These are phyloP conservation scores for Pseudoturritis turrita DNA, from an alignment of 345 rosid genomes.

Conservation along the genomic window DNA sequence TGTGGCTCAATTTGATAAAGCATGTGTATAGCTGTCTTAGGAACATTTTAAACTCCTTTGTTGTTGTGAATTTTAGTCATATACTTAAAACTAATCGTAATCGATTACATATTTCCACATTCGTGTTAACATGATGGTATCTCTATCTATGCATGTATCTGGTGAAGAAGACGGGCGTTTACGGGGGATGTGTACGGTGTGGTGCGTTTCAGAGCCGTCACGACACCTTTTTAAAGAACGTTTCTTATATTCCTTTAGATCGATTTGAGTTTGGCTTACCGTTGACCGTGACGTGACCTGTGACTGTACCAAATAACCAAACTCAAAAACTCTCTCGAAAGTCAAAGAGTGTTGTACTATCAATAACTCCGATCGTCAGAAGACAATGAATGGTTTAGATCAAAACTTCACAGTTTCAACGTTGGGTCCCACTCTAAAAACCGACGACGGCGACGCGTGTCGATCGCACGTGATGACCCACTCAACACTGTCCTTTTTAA, in stretches of 20 bases:
- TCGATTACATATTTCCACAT: background rate
- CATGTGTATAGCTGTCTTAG: background rate
- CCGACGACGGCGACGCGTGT: constrained; percentile 27
- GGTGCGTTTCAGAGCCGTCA: constrained; percentile 31
- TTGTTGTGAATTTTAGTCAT: background rate
- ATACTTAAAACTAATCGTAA: background rate
- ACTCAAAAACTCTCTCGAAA: background rate
- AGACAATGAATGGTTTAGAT: constrained; percentile 1
- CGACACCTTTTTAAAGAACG: constrained; percentile 21
- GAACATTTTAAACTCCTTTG: background rate
- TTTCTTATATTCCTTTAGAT: background rate
- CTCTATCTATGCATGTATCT: background rate
- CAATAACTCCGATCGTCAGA: background rate
- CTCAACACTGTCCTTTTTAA: constrained; percentile 17
- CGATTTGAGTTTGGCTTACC: background rate
- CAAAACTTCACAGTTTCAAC: constrained; percentile 3
- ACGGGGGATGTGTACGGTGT: constrained; percentile 19
- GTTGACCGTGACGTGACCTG: constrained; percentile 25
- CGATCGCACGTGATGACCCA: constrained; percentile 22
- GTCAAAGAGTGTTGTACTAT: background rate
- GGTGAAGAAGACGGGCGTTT: constrained; percentile 24
- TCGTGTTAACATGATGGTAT: background rate
- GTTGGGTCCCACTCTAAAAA: constrained; percentile 3
- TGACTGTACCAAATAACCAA: constrained; percentile 6
- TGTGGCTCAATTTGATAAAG: background rate